Percentiles rank a stretch among this genome's conserved stretches.
Conservation (phyloP, 352 stramenopile species). For the Pythium dissimile region DNA sequence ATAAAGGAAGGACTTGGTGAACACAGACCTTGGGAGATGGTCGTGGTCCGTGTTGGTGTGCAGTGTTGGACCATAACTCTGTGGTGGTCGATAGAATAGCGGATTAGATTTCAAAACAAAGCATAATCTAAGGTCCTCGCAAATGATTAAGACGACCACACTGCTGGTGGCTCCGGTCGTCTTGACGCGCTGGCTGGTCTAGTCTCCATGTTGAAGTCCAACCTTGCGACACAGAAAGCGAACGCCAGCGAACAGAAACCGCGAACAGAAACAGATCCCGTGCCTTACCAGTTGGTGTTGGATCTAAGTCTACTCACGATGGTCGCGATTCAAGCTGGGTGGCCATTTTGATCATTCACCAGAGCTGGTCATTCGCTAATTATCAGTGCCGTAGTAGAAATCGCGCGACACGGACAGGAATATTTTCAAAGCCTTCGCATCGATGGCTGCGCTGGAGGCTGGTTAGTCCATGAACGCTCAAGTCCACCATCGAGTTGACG, state of each 20-base stretch:
- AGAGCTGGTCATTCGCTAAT: not conserved
- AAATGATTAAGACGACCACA: not conserved
- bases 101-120: too few relatives aligned
- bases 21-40: too few relatives aligned
- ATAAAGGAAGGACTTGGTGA: too few relatives aligned
- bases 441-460: not conserved
- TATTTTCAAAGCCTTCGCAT: conserved; percentile 16
- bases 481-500: conserved; percentile 12
- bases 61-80: too few relatives aligned
- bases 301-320: not conserved
- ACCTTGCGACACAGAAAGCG: not conserved
- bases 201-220: conserved; percentile 11
- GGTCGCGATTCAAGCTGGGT: too few relatives aligned
- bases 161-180: not conserved
- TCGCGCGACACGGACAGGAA: conserved; percentile 9
- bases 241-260: not conserved
- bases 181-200: not conserved
- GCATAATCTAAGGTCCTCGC: too few relatives aligned
- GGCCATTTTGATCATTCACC: not conserved
- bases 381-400: conserved; percentile 4
- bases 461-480: conserved; percentile 5
- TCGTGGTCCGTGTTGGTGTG: too few relatives aligned
- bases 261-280: conserved; percentile 1
- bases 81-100: too few relatives aligned
- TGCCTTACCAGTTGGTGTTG: not conserved